Evolutionary conservation across 306 rosid genomes (phyloP).

Genomic region (Elaeagnus macrophylla): DNA sequence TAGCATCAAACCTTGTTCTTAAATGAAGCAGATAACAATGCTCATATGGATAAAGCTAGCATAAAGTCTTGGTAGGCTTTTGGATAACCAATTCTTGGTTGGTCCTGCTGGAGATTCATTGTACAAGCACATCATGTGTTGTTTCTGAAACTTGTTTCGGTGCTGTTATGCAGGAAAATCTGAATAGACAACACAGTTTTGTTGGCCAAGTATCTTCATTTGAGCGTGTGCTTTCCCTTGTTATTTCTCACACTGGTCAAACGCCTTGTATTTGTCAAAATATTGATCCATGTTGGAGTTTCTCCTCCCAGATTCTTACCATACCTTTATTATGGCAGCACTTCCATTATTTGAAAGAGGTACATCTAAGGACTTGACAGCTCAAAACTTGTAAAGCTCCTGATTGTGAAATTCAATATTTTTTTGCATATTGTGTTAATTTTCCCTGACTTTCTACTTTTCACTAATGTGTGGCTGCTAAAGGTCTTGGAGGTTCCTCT

Average conservation of each 20-base stretch:
- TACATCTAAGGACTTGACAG: slow-evolving; percentile 17
- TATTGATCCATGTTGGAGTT: slow-evolving; percentile 57
- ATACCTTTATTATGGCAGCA: slow-evolving; percentile 77
- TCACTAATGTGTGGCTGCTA: too few species aligned
- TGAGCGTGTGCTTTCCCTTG: slow-evolving; percentile 57
- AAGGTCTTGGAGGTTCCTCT: neutral
- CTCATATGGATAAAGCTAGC: too few species aligned
- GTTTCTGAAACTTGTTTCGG: slow-evolving; percentile 13
- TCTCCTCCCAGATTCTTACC: slow-evolving; percentile 82
- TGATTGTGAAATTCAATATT: too few species aligned
- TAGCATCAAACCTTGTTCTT: too few species aligned
- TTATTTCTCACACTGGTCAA: slow-evolving; percentile 65
- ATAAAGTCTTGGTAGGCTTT: too few species aligned
- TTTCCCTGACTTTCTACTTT: too few species aligned
- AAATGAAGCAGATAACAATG: too few species aligned
- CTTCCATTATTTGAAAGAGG: slow-evolving; percentile 73
- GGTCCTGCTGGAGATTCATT: slow-evolving; percentile 6
- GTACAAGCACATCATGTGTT: slow-evolving; percentile 3
- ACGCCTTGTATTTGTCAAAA: slow-evolving; percentile 59
- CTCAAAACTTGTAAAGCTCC: neutral
- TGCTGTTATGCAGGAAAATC: slow-evolving; percentile 48
- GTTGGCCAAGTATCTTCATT: slow-evolving; percentile 46
- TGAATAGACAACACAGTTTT: slow-evolving; percentile 16
- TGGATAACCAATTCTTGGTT: too few species aligned
- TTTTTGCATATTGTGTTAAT: too few species aligned